Conservation (phyloP, 345 rosid species). For the Viola odorata region DNA sequence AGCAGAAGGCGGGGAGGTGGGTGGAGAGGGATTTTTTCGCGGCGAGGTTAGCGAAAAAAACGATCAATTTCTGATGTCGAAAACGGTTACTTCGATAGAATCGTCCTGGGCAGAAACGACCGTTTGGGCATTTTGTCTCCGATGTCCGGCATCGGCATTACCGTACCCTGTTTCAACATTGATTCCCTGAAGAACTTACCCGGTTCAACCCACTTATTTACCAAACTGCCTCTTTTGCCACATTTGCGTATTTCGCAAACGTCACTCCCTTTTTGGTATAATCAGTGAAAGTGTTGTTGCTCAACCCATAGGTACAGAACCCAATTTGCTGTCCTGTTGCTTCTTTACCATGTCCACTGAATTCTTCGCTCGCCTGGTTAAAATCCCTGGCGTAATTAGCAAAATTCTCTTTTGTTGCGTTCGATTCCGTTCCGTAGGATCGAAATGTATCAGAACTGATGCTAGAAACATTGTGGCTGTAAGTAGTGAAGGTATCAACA, state of each 20-base stretch:
- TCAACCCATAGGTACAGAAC: conserved; percentile 46
- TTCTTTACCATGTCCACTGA: conserved; percentile 52
- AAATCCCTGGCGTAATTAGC: conserved; percentile 49
- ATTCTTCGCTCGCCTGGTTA: conserved; percentile 49
- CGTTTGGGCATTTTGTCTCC: conserved; percentile 74
- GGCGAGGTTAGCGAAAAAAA: conserved; percentile 65
- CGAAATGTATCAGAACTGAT: conserved; percentile 58
- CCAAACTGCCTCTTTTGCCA: conserved; percentile 21
- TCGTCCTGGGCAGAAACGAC: conserved; percentile 67
- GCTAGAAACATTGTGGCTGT: conserved; percentile 37
- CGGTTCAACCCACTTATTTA: conserved; percentile 64
- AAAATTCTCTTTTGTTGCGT: conserved; percentile 35
- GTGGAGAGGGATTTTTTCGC: conserved; percentile 45
- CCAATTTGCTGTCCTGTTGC: conserved; percentile 28
- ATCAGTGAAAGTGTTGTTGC: conserved; percentile 42
- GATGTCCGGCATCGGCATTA: conserved; percentile 78
- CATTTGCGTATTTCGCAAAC: conserved; percentile 37
- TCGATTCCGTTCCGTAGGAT: conserved; percentile 61
- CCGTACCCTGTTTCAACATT: conserved; percentile 47
- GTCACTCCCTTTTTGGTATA: conserved; percentile 43
- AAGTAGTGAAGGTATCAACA: background rate
- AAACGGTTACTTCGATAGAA: conserved; percentile 49
- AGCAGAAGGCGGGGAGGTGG: conserved; percentile 62
- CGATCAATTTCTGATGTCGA: conserved; percentile 29
- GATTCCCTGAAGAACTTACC: conserved; percentile 76